Evolutionary conservation across 2,329 filamentous ascomycete genomes (phyloP), one percentile per base, ranked within the genome.

Genomic region (Ceratocystis alfenasii): DNA sequence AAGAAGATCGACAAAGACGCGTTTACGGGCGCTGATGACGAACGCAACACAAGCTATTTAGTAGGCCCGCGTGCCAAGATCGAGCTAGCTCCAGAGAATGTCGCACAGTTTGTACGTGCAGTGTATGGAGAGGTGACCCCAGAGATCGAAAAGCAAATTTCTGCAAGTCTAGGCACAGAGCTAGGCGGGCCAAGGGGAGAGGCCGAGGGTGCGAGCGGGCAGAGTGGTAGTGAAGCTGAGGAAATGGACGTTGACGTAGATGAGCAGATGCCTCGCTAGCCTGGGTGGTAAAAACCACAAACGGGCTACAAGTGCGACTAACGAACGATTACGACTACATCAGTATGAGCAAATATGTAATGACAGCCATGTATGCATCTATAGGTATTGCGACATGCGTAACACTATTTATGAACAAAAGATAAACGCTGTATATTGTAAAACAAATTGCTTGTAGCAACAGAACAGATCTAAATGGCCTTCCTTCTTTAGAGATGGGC

Each of bases 21-120:
- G 73, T 75, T 76, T 3, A 70, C 28, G 1, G 53, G 53, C 53
- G 53, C 25, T 7, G 53, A 57, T 30, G 61, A 63, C 20, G 85
- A 84, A 0, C 89, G 95, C 46, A 86, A 83, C 1, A 80, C 90
- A 6, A 91, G 89, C 61, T 99, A 90, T 81, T 83, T 88, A 66
- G 83, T 96, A 15, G 94, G 94, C 0, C 87, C 90, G 5, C 82
- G 94, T 25, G 93, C 89, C 5, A 94, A 88, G 75, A 80, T 92
- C 6, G 94, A 97, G 75, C 83, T 97, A 45, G 89, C 88, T 0
- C 79, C 86, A n/a, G 81, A 85, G 62, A 89, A 88, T 0, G 87
- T 94, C 12, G 83, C 85, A 20, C 85, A 84, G 0, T 75, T 96
- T 69, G 84, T 91, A 3, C 76, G 83, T 72, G 75, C 80, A 65